Evolutionary conservation across 768 basidiomycete species (phyloP).

Genomic region (Boletus sensibilis): DNA sequence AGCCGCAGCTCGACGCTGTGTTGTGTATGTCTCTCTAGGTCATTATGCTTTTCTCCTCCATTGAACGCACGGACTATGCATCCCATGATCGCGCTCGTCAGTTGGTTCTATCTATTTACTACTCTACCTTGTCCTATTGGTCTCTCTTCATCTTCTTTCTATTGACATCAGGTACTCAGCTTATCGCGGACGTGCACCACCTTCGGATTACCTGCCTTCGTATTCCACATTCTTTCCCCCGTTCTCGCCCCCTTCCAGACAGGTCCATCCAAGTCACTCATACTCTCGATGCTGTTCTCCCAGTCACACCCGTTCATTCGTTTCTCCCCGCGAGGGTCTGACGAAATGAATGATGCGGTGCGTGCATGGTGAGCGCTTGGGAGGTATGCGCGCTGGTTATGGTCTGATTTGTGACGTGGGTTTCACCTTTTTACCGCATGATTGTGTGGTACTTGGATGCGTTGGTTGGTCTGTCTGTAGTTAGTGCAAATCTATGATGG

Average conservation of each 20-base stretch:
- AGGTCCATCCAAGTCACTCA: slow-evolving; percentile 6
- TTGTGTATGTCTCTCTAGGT: slow-evolving; percentile 7
- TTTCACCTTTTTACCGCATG: background rate
- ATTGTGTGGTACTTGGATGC: slow-evolving; percentile 1
- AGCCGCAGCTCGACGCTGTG: slow-evolving; percentile 6
- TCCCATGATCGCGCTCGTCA: slow-evolving; percentile 11
- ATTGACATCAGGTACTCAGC: background rate
- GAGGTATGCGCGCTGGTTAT: slow-evolving; percentile 6
- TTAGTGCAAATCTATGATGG: slow-evolving; percentile 8
- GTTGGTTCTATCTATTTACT: slow-evolving; percentile 25
- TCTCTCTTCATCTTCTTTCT: slow-evolving; percentile 14
- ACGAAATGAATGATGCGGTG: slow-evolving; percentile 37
- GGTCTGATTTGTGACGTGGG: slow-evolving; percentile 3
- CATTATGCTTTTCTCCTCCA: slow-evolving; percentile 13
- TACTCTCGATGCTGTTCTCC: slow-evolving; percentile 27
- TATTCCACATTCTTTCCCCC: background rate
- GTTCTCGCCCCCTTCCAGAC: background rate
- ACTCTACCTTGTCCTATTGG: slow-evolving; percentile 29
- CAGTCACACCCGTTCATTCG: slow-evolving; percentile 17
- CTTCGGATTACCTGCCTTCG: background rate
- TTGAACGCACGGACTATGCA: slow-evolving; percentile 21
- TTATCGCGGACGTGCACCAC: background rate
- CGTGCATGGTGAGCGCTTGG: slow-evolving; percentile 48
- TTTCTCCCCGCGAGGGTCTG: slow-evolving; percentile 51
- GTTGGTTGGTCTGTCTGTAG: slow-evolving; percentile 15